Evolutionary conservation across 805 yeast genomes (phyloP), one percentile per base, ranked within the genome.

Genomic region (Lipomyces anomalus): DNA sequence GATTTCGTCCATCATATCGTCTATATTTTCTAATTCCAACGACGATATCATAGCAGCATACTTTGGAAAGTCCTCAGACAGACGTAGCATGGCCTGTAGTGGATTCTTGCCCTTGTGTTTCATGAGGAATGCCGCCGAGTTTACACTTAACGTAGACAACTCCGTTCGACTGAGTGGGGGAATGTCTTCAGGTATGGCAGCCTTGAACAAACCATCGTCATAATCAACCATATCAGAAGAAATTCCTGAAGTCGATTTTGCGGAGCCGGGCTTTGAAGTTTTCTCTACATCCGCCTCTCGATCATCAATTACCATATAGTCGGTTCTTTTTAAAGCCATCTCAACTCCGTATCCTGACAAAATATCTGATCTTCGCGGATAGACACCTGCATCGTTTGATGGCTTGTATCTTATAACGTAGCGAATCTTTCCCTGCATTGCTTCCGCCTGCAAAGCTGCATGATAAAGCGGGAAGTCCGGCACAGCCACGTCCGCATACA

Each of bases 371-470:
- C 55, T 44, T 29, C 29, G 22, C 5, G 52, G 52, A 6, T 40
- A 55, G 5, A 79, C 52, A 0, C 24, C 29, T 3, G 34, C 11
- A 17, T 46, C 1, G 13, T 36, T 13, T 26, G 55, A 22, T 50
- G 83, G 81, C 9, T 77, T 69, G 56, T 87, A 81, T 55, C 96
- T 74, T 82, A 94, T 77, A 2, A 81, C 75, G 61, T 85, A 83
- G 40, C 84, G 72, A 22, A 88, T 60, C 57, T 84, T 84, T 0
- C 84, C 90, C 2, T 69, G 61, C 13, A 66, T 57, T 0, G 95
- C 82, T 46, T 80, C 78, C 32, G 75, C 73, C 47, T 69, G 72
- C 42, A 90, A 63, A 46, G 78, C 74, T 11, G 68, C 61, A 56
- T 85, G 79, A 66, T 84, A 80, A 4, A 67, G 67, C 13, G 67